Percentiles rank a stretch among this genome's conserved stretches.
phyloP scores from a whole-genome alignment of 495 filamentous ascomycete species.

The Penicillium robsamsonii region DNA sequence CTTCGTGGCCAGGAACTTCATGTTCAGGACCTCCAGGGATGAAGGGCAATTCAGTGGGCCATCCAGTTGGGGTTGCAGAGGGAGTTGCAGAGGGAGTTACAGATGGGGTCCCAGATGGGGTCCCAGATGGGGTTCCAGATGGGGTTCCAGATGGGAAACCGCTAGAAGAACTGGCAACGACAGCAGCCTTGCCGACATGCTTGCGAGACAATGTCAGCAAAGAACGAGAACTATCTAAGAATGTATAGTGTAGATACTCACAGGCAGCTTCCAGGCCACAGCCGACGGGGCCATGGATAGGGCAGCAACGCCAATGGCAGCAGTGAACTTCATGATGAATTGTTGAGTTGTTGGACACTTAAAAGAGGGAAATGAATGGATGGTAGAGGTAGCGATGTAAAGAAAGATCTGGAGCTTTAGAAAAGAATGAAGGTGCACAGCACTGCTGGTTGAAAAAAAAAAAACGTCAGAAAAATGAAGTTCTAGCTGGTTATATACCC shows the following conservation, averaged over 20 bases:
- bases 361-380: slow-evolving; percentile 22
- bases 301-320: slow-evolving; percentile 30
- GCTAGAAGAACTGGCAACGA: slow-evolving; percentile 6
- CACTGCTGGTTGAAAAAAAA: slow-evolving; percentile 22
- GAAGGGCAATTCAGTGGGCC: background rate
- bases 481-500: slow-evolving; percentile 18
- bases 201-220: background rate
- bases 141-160: slow-evolving; percentile 11
- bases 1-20: background rate
- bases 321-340: slow-evolving; percentile 36
- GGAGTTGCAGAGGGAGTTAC: background rate
- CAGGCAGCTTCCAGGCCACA: slow-evolving; percentile 20
- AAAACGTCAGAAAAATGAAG: slow-evolving; percentile 1
- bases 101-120: background rate
- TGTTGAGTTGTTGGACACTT: slow-evolving; percentile 10
- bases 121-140: slow-evolving; percentile 4
- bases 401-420: slow-evolving; percentile 18
- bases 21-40: too few relatives aligned
- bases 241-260: background rate
- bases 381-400: slow-evolving; percentile 18
- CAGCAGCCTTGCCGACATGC: slow-evolving; percentile 4
- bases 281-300: slow-evolving; percentile 27
- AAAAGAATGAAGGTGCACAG: slow-evolving; percentile 30
- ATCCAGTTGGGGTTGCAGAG: background rate
- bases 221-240: background rate